Evolutionary conservation across 169 alveolate genomes (phyloP).

Genomic region (Condylostoma magnum): DNA sequence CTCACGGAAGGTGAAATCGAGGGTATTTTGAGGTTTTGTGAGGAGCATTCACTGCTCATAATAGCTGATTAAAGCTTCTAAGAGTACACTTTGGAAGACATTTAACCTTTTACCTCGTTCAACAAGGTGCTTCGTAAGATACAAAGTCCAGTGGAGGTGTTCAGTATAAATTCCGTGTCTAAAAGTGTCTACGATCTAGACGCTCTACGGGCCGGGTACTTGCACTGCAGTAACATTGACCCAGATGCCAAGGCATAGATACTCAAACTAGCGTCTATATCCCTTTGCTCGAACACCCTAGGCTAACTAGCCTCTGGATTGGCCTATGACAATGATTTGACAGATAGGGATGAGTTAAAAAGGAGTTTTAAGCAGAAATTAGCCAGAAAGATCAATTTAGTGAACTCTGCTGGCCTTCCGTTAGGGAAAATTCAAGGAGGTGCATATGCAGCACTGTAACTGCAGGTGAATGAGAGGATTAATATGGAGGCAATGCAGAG

Average conservation of each 20-base stretch:
- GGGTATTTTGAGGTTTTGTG: conserved; percentile 65
- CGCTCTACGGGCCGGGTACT: conserved; percentile 88
- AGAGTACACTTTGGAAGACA: conserved; percentile 72
- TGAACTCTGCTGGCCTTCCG: too few species aligned
- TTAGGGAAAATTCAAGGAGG: too few species aligned
- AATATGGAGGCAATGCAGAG: too few species aligned
- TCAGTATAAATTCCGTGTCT: conserved; percentile 76
- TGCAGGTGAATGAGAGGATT: too few species aligned
- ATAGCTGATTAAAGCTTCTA: conserved; percentile 91
- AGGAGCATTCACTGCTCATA: conserved; percentile 67
- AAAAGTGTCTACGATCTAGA: conserved; percentile 89
- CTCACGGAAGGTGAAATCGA: conserved; percentile 56
- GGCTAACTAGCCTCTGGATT: conserved; percentile 74
- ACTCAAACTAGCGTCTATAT: conserved; percentile 71
- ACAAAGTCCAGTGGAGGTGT: conserved; percentile 54
- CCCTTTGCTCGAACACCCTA: conserved; percentile 76
- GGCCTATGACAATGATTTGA: too few species aligned
- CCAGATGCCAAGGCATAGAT: conserved; percentile 66
- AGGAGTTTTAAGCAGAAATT: too few species aligned
- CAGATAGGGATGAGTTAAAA: too few species aligned
- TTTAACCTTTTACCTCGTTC: conserved; percentile 61
- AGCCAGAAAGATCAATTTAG: too few species aligned
- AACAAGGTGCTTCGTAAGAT: conserved; percentile 58
- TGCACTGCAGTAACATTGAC: conserved; percentile 66
- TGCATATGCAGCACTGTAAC: too few species aligned